Conservation (phyloP, 2,329 filamentous ascomycete species). For the Hypoxylon sp. region DNA sequence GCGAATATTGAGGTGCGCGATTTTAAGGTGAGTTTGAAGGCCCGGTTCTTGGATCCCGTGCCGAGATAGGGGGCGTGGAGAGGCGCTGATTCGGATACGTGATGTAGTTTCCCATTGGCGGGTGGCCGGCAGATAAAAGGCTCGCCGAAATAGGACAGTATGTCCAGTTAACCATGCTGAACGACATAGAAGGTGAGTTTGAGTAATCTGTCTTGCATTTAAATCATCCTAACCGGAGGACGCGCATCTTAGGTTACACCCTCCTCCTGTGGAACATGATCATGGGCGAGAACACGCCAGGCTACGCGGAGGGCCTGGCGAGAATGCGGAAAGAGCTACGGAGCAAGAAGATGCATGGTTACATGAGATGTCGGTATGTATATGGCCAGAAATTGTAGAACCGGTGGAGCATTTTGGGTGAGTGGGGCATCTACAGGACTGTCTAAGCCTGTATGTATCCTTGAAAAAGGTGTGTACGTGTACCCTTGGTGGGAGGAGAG, state of each 20-base stretch:
- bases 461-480: constrained; percentile 5
- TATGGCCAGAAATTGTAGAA: constrained; percentile 46
- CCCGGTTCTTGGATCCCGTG: background rate
- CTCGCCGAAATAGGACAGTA: constrained; percentile 52
- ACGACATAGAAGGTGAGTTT: constrained; percentile 51
- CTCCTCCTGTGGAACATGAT: constrained; percentile 50
- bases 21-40: constrained; percentile 60
- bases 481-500: background rate
- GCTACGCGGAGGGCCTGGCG: constrained; percentile 45
- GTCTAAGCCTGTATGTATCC: background rate
- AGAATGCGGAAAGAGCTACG: constrained; percentile 47
- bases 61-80: too few species aligned
- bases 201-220: background rate
- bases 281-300: constrained; percentile 47
- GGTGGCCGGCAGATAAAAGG: constrained; percentile 52
- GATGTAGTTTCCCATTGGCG: constrained; percentile 46
- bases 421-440: background rate
- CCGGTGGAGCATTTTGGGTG: background rate
- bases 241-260: constrained; percentile 46
- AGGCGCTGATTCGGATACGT: background rate
- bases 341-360: constrained; percentile 46
- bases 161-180: constrained; percentile 48
- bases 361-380: constrained; percentile 48
- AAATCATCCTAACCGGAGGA: background rate
- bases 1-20: constrained; percentile 68